Conservation (phyloP, 768 basidiomycete genomes). For the Epithele typhae region DNA sequence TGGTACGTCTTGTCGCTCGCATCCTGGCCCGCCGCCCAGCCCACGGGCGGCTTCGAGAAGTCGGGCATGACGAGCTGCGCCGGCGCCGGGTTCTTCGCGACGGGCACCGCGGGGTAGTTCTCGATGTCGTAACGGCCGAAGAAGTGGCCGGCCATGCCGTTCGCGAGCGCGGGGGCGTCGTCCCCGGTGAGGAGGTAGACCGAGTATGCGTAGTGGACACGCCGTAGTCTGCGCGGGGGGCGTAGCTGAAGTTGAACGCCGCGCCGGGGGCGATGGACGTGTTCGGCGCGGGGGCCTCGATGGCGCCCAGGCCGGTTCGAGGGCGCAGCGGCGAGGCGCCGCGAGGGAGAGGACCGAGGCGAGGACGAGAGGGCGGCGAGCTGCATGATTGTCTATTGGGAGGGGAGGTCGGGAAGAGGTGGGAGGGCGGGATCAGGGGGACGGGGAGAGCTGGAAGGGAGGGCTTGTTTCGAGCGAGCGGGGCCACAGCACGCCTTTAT, state of each 20-base stretch:
- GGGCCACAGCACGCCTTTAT: no score
- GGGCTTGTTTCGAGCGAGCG: no score
- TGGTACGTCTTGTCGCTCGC: slow-evolving; percentile 32
- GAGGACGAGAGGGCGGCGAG: slow-evolving; percentile 4
- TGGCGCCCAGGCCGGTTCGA: slow-evolving; percentile 21
- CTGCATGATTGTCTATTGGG: slow-evolving; percentile 5
- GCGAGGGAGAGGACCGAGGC: slow-evolving; percentile 4
- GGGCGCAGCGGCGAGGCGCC: background rate
- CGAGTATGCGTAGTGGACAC: slow-evolving; percentile 38
- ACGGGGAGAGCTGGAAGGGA: no score
- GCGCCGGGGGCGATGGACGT: slow-evolving; percentile 36
- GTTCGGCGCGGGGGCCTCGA: slow-evolving; percentile 28
- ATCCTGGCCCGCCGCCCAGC: slow-evolving; percentile 32
- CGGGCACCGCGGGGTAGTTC: slow-evolving; percentile 43
- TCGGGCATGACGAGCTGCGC: slow-evolving; percentile 40
- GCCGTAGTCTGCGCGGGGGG: slow-evolving; percentile 36
- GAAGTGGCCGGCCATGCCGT: slow-evolving; percentile 33
- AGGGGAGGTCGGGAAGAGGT: background rate
- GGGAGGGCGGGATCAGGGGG: background rate
- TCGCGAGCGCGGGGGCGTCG: slow-evolving; percentile 23
- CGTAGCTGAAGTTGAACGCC: slow-evolving; percentile 38
- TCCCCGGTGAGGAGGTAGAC: slow-evolving; percentile 38
- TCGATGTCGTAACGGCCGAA: slow-evolving; percentile 40
- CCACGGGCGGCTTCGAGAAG: slow-evolving; percentile 37
- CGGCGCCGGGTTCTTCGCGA: slow-evolving; percentile 35